These are phyloP conservation scores for Zoysia japonica DNA, from an alignment of 176 grass and related monocot genomes.

Conservation along the genomic window DNA sequence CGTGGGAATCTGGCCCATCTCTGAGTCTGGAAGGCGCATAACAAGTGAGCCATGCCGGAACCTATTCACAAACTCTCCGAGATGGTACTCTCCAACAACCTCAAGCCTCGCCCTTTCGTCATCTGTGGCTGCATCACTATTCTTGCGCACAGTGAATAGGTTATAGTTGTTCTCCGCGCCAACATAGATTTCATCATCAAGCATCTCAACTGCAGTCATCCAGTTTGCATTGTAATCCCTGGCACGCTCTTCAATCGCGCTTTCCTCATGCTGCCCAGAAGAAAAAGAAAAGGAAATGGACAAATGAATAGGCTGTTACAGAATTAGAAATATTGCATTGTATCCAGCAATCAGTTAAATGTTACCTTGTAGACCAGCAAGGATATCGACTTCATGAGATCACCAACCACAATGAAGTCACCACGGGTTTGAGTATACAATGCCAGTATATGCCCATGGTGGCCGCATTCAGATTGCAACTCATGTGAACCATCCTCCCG, in stretches of 20 bases:
- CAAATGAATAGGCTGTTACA: background rate
- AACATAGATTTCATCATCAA: constrained; percentile 86
- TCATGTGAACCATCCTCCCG: constrained; percentile 76
- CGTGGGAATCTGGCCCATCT: constrained; percentile 68
- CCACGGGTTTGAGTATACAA: constrained; percentile 92
- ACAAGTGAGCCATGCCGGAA: constrained; percentile 85
- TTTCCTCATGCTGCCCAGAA: constrained; percentile 73
- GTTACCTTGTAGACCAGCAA: constrained; percentile 89
- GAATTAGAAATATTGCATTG: background rate
- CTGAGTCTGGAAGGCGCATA: constrained; percentile 73
- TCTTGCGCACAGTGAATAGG: constrained; percentile 84
- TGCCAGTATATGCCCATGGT: constrained; percentile 87
- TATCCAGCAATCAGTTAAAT: constrained; percentile 1
- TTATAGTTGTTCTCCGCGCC: constrained; percentile 93
- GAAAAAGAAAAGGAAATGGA: background rate
- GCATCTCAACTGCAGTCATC: constrained; percentile 95
- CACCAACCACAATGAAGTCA: constrained; percentile 94
- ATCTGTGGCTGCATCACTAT: constrained; percentile 93
- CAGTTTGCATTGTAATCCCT: constrained; percentile 93
- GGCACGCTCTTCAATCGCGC: constrained; percentile 78
- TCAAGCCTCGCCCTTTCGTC: constrained; percentile 82
- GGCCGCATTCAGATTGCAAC: constrained; percentile 83
- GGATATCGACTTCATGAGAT: constrained; percentile 94
- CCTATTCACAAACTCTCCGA: constrained; percentile 85
- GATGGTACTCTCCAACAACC: constrained; percentile 87